phyloP scores from a whole-genome alignment of 2,329 filamentous ascomycete genomes.

The Claviceps sp. region DNA sequence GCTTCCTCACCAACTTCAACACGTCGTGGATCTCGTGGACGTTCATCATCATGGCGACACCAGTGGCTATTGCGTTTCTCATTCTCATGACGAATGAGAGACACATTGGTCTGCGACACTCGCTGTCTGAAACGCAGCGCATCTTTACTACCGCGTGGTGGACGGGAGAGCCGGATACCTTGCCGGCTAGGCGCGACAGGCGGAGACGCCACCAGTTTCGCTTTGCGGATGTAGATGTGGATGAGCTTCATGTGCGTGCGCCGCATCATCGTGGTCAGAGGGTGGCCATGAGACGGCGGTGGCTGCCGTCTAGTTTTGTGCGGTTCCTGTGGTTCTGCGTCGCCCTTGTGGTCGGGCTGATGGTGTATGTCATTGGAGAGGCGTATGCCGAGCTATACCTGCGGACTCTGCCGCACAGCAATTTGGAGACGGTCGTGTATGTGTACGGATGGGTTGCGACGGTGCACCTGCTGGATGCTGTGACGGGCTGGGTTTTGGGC shows the following conservation, averaged over 20 bases:
- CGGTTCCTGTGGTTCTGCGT: conserved; percentile 58
- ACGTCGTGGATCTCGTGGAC: conserved; percentile 58
- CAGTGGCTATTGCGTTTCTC: conserved; percentile 50
- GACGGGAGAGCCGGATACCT: conserved; percentile 42
- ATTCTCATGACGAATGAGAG: conserved; percentile 52
- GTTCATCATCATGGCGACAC: conserved; percentile 56
- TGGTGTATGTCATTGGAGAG: conserved; percentile 55
- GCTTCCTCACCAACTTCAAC: conserved; percentile 46
- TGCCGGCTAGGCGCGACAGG: conserved; percentile 26
- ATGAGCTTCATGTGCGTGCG: conserved; percentile 15
- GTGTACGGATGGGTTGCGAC: conserved; percentile 59
- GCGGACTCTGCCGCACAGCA: conserved; percentile 51
- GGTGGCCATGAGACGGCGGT: conserved; percentile 34
- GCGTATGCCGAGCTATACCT: conserved; percentile 58
- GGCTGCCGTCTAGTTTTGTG: conserved; percentile 54
- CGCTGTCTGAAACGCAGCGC: conserved; percentile 51
- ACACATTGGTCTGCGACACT: conserved; percentile 46
- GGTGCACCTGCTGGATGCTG: conserved; percentile 48
- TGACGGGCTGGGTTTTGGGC: conserved; percentile 55
- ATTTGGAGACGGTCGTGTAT: conserved; percentile 53
- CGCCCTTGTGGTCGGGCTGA: conserved; percentile 46
- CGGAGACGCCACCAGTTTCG: conserved; percentile 13
- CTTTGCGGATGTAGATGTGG: conserved; percentile 25
- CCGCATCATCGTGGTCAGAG: conserved; percentile 15
- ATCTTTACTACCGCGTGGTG: conserved; percentile 56